phyloP scores from a whole-genome alignment of 768 basidiomycete species.

The Sarcomyxa edulis region DNA sequence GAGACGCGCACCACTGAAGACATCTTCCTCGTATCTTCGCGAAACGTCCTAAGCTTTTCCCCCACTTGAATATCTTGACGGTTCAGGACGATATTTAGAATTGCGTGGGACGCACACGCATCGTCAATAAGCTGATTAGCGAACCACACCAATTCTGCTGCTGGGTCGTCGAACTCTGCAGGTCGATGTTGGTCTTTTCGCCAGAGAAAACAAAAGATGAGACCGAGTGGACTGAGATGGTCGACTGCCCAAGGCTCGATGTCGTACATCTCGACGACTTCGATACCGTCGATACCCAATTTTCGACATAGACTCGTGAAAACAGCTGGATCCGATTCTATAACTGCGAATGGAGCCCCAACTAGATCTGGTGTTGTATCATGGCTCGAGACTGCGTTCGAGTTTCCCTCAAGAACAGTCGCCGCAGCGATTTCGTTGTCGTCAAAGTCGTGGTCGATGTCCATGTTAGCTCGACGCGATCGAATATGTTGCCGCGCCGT shows the following conservation, averaged over 20 bases:
- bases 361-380: too few relatives aligned
- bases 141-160: conserved; percentile 58
- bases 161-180: conserved; percentile 45
- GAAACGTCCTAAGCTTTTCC: conserved; percentile 35
- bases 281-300: conserved; percentile 47
- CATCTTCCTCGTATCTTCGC: conserved; percentile 48
- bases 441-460: too few relatives aligned
- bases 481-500: too few relatives aligned
- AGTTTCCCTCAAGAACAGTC: too few relatives aligned
- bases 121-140: conserved; percentile 65
- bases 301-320: conserved; percentile 53
- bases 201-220: conserved; percentile 64
- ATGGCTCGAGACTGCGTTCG: too few relatives aligned
- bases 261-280: conserved; percentile 56
- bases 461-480: too few relatives aligned
- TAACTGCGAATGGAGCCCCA: conserved; percentile 59
- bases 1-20: conserved; percentile 53
- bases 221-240: conserved; percentile 50
- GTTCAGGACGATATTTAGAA: conserved; percentile 57
- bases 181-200: conserved; percentile 40
- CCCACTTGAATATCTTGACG: conserved; percentile 48
- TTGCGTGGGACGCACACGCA: conserved; percentile 58
- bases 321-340: conserved; percentile 55
- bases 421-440: too few relatives aligned
- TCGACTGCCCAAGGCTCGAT: conserved; percentile 63